These are phyloP conservation scores for Euphorbia lathyris DNA, from an alignment of 345 rosid species.

Conservation along the genomic window DNA sequence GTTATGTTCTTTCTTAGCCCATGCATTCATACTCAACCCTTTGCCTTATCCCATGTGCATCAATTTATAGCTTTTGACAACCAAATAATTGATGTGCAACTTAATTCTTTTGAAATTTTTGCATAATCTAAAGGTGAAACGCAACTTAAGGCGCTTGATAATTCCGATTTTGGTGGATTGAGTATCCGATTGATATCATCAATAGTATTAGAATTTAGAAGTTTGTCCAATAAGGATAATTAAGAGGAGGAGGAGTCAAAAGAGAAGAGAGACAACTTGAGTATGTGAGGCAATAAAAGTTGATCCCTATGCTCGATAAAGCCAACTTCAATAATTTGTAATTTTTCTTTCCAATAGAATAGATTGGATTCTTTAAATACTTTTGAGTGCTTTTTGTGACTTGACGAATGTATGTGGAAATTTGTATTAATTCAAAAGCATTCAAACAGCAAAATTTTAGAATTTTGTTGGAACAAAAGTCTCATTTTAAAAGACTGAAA, in stretches of 20 bases:
- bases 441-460: slow-evolving; percentile 1
- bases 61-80: slow-evolving; percentile 7
- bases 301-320: slow-evolving; percentile 21
- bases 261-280: slow-evolving; percentile 21
- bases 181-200: too few relatives aligned
- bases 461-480: background rate
- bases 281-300: slow-evolving; percentile 8
- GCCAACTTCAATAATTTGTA: background rate
- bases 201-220: too few relatives aligned
- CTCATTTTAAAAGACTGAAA: slow-evolving; percentile 12
- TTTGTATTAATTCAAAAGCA: slow-evolving; percentile 4
- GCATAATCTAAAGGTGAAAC: too few relatives aligned
- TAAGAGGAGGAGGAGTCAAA: slow-evolving; percentile 26
- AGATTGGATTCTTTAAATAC: background rate
- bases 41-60: slow-evolving; percentile 6
- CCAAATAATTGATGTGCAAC: background rate
- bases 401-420: slow-evolving; percentile 2
- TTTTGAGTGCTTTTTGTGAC: slow-evolving; percentile 11
- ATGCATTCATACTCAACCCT: background rate
- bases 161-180: too few relatives aligned
- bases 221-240: background rate
- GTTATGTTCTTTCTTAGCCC: slow-evolving; percentile 12
- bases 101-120: too few relatives aligned
- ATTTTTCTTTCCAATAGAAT: background rate
- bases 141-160: too few relatives aligned